Percentiles rank a stretch among this genome's conserved stretches.
phyloP scores from a whole-genome alignment of 345 rosid genomes.

The Pistacia atlantica region DNA sequence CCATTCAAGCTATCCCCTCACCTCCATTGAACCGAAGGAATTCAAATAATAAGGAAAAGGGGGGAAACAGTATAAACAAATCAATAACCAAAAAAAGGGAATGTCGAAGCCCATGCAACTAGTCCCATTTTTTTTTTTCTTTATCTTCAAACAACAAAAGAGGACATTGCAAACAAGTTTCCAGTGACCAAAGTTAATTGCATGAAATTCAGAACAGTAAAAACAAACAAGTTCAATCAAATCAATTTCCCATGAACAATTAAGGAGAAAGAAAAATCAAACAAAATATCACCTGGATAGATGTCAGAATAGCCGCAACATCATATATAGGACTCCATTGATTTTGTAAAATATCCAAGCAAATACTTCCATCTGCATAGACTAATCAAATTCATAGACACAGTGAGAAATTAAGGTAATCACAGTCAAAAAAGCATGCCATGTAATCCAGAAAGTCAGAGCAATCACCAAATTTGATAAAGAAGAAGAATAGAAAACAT shows the following conservation, averaged over 20 bases:
- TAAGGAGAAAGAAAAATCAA: not conserved
- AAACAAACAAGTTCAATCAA: not conserved
- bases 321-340: conserved; percentile 99
- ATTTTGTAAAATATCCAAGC: conserved; percentile 92
- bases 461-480: no score
- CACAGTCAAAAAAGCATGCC: not conserved
- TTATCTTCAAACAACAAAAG: not conserved
- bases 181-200: not conserved
- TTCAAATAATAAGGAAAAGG: not conserved
- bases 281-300: conserved; percentile 69
- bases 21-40: not conserved
- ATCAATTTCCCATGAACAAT: not conserved
- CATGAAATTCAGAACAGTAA: not conserved
- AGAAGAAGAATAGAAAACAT: not conserved
- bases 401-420: not conserved
- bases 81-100: not conserved
- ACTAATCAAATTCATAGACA: conserved; percentile 40
- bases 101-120: not conserved
- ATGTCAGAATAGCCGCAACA: conserved; percentile 94
- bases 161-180: not conserved
- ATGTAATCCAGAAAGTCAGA: not conserved
- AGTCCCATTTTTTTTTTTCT: not conserved
- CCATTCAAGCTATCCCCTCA: not conserved
- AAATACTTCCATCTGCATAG: conserved; percentile 95
- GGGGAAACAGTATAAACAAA: not conserved